Evolutionary conservation across 352 stramenopile genomes (phyloP).

Genomic region (Phytophthora cactorum): DNA sequence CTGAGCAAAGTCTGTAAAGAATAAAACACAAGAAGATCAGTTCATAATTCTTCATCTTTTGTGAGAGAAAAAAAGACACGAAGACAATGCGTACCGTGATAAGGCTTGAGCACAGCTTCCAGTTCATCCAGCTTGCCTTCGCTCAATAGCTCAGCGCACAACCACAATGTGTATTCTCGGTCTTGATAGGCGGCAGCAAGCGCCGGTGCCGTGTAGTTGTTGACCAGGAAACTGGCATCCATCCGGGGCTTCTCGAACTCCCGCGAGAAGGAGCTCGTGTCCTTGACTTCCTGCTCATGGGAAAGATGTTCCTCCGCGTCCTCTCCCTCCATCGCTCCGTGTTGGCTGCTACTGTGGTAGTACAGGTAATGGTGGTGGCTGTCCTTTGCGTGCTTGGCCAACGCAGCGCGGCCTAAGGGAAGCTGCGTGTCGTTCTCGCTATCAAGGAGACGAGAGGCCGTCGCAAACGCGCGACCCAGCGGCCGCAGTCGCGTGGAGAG

Average conservation of each 20-base stretch:
- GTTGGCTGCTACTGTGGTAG: slow-evolving; percentile 37
- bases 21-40: slow-evolving; percentile 12
- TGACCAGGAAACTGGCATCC: slow-evolving; percentile 89
- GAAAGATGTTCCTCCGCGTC: neutral
- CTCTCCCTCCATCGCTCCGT: slow-evolving; percentile 9
- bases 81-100: slow-evolving; percentile 48
- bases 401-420: neutral
- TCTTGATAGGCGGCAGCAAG: slow-evolving; percentile 96
- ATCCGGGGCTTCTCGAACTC: slow-evolving; percentile 75
- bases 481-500: slow-evolving; percentile 1
- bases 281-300: slow-evolving; percentile 17
- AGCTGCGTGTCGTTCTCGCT: slow-evolving; percentile 25
- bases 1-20: slow-evolving; percentile 51
- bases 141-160: slow-evolving; percentile 76
- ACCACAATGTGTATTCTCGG: slow-evolving; percentile 84
- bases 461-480: slow-evolving; percentile 17
- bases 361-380: slow-evolving; percentile 24
- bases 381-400: slow-evolving; percentile 9
- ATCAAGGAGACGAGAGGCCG: slow-evolving; percentile 4
- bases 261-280: slow-evolving; percentile 54
- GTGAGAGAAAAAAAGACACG: neutral
- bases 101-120: slow-evolving; percentile 73
- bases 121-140: slow-evolving; percentile 81
- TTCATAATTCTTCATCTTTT: neutral
- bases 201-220: slow-evolving; percentile 97